These are phyloP conservation scores for Citrus hindsii DNA, from an alignment of 345 rosid species.

Conservation along the genomic window DNA sequence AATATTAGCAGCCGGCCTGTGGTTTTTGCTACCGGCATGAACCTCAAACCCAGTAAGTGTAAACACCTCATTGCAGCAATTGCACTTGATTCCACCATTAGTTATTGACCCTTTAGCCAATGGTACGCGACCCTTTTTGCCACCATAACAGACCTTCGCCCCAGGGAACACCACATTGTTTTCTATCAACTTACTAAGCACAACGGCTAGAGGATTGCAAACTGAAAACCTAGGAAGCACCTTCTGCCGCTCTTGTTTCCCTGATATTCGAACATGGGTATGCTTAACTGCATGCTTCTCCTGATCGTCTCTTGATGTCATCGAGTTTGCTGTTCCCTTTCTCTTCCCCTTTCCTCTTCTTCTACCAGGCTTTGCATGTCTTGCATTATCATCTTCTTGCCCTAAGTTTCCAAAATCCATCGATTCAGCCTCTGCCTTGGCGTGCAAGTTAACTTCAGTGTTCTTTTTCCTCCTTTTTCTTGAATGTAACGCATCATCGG, in stretches of 20 bases:
- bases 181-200: conserved; percentile 40
- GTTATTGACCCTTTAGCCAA: conserved; percentile 35
- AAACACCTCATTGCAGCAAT: conserved; percentile 26
- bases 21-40: conserved; percentile 19
- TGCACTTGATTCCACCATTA: conserved; percentile 38
- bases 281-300: background rate
- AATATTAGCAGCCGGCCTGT: conserved; percentile 31
- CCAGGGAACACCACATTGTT: conserved; percentile 22
- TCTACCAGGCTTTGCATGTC: background rate
- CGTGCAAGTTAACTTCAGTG: background rate
- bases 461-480: background rate
- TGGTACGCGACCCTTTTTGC: background rate
- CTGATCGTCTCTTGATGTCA: conserved; percentile 1
- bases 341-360: background rate
- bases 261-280: background rate
- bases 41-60: conserved; percentile 15
- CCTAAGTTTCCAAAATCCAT: background rate
- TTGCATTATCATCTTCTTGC: background rate
- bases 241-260: background rate
- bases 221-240: background rate
- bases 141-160: conserved; percentile 30
- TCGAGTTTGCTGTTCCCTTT: background rate
- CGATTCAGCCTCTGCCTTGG: background rate
- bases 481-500: background rate
- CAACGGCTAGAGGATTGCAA: conserved; percentile 8